These are phyloP conservation scores for Nepenthes gracilis DNA, from an alignment of 148 eudicot genomes.

Conservation along the genomic window DNA sequence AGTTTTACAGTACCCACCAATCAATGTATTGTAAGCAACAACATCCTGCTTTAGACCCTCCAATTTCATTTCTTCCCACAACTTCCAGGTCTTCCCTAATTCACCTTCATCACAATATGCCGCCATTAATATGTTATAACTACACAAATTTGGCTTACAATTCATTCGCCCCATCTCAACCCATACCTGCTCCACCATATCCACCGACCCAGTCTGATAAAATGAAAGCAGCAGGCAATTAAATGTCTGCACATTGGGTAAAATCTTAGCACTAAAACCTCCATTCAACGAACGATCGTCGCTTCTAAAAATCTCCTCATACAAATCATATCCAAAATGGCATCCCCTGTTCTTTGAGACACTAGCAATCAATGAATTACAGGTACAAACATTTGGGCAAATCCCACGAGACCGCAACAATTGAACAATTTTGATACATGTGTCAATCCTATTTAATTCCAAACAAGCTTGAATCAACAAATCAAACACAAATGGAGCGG, in stretches of 20 bases:
- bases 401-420: constrained; percentile 24
- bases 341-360: constrained; percentile 29
- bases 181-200: constrained; percentile 57
- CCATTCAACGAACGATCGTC: background rate
- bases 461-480: constrained; percentile 40
- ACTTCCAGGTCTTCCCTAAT: constrained; percentile 39
- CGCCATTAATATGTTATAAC: constrained; percentile 51
- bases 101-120: constrained; percentile 53
- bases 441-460: constrained; percentile 30
- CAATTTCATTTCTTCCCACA: constrained; percentile 46
- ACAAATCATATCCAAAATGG: constrained; percentile 48
- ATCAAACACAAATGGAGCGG: constrained; percentile 81
- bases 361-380: constrained; percentile 29
- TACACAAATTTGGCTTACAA: constrained; percentile 28
- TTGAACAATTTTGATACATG: constrained; percentile 31
- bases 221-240: constrained; percentile 51
- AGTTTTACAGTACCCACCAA: constrained; percentile 60
- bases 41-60: constrained; percentile 37
- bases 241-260: constrained; percentile 41
- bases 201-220: constrained; percentile 35
- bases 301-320: constrained; percentile 26
- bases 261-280: constrained; percentile 5
- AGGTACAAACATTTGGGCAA: constrained; percentile 21
- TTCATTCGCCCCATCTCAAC: constrained; percentile 32
- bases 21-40: constrained; percentile 54